Percentiles rank a stretch among this genome's conserved stretches.
Evolutionary conservation across 2,329 filamentous ascomycete species (phyloP).

Genomic region (Colletotrichum cuscutae): DNA sequence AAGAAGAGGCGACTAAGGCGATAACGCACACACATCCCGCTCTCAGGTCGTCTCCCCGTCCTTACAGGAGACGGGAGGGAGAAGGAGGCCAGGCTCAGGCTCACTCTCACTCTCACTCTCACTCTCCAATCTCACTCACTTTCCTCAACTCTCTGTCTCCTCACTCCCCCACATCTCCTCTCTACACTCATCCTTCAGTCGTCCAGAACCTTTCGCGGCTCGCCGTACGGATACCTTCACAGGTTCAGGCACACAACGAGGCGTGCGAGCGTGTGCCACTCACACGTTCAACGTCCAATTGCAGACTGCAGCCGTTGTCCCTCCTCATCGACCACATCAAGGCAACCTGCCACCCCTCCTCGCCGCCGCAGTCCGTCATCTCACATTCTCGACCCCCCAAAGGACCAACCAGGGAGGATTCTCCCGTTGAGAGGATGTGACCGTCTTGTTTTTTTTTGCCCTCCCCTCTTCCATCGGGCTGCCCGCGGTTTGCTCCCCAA

Average conservation of each 20-base stretch:
- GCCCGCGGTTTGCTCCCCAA: background rate
- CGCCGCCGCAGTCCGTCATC: slow-evolving; percentile 10
- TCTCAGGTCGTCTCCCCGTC: background rate
- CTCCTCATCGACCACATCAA: background rate
- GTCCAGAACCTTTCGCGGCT: background rate
- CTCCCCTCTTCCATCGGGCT: background rate
- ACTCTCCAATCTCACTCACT: background rate
- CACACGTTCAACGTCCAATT: slow-evolving; percentile 3
- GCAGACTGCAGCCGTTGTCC: background rate
- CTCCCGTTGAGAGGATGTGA: background rate
- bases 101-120: no score
- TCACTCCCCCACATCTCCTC: background rate
- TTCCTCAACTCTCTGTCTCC: background rate
- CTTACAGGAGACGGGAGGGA: background rate
- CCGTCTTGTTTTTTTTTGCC: background rate
- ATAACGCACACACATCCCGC: background rate
- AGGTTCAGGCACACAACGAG: background rate
- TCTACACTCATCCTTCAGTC: background rate
- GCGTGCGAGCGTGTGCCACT: background rate
- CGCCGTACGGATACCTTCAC: background rate
- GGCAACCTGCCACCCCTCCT: background rate
- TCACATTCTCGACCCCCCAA: slow-evolving; percentile 8
- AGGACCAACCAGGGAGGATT: background rate
- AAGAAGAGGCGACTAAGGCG: background rate
- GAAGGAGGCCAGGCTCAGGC: no score